These are phyloP conservation scores for Cryphonectria nitschkei DNA, from an alignment of 2,329 filamentous ascomycete species.

Conservation along the genomic window DNA sequence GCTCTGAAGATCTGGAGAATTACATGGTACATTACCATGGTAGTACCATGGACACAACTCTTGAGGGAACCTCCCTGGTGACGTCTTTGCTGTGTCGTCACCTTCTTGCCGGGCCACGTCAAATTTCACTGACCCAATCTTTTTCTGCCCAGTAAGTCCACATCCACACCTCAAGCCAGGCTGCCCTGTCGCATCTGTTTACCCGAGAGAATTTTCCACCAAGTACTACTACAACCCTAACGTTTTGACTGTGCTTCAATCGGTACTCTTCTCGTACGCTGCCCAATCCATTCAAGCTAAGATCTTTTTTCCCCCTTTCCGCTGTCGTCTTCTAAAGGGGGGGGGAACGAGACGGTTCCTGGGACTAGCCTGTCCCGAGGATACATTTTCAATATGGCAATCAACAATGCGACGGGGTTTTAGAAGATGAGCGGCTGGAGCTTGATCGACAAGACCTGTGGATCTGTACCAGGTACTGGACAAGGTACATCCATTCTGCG, in stretches of 20 bases:
- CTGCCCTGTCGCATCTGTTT: not conserved
- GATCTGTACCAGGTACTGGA: not conserved
- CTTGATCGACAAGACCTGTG: conserved; percentile 2
- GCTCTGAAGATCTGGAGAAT: conserved; percentile 9
- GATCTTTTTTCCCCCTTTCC: not conserved
- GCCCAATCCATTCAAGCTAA: not conserved
- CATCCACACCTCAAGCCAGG: not conserved
- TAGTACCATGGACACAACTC: not conserved
- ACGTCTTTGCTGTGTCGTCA: conserved; percentile 22
- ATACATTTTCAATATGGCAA: not conserved
- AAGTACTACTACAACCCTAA: not conserved
- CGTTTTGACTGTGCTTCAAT: not conserved
- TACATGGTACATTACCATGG: conserved; percentile 1
- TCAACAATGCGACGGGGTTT: conserved; percentile 4
- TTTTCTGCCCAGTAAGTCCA: not conserved
- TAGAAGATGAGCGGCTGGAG: conserved; percentile 6
- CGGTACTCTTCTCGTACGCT: not conserved
- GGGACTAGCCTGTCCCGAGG: not conserved
- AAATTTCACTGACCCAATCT: conserved; percentile 19
- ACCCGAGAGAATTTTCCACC: not conserved
- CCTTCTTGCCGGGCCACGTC: conserved; percentile 22
- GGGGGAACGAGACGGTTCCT: not conserved
- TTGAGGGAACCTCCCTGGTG: conserved; percentile 5
- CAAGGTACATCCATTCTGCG: conserved; percentile 1
- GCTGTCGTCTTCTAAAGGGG: not conserved